Percentiles rank a stretch among this genome's conserved stretches.
These are phyloP conservation scores for Juncus effusus DNA, from an alignment of 176 grass and related monocot species.

Conservation along the genomic window DNA sequence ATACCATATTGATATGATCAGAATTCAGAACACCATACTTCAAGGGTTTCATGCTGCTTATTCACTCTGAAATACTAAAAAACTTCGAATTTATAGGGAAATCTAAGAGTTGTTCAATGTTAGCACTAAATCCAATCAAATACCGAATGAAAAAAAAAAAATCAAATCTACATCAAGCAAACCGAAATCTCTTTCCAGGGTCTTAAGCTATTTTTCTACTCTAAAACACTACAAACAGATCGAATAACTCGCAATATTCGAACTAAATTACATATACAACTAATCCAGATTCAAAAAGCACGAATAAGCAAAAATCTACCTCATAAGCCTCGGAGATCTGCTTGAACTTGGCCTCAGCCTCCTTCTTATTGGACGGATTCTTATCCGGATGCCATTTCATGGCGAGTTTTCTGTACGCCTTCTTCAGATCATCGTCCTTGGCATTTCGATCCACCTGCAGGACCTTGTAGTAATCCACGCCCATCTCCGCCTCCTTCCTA, in stretches of 20 bases:
- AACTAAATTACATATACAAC: background rate
- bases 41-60: too few species aligned
- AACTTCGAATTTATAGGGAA: too few species aligned
- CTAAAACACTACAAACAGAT: slow-evolving; percentile 1
- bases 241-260: slow-evolving; percentile 4
- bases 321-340: slow-evolving; percentile 96
- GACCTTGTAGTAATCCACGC: slow-evolving; percentile 87
- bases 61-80: too few species aligned
- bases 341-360: slow-evolving; percentile 97
- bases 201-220: background rate
- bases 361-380: slow-evolving; percentile 85
- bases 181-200: too few species aligned
- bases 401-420: slow-evolving; percentile 82
- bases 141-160: too few species aligned
- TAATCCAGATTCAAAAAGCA: slow-evolving; percentile 9
- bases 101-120: too few species aligned
- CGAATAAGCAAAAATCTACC: slow-evolving; percentile 15
- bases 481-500: slow-evolving; percentile 51
- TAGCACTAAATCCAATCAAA: too few species aligned
- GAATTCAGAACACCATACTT: too few species aligned
- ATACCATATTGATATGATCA: too few species aligned
- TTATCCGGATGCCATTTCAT: slow-evolving; percentile 99
- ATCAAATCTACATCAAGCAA: too few species aligned
- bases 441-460: slow-evolving; percentile 64
- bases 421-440: slow-evolving; percentile 81